Evolutionary conservation across 208 protist genomes (phyloP), one percentile per base, ranked within the genome.

Genomic region (Leishmania braziliensis): DNA sequence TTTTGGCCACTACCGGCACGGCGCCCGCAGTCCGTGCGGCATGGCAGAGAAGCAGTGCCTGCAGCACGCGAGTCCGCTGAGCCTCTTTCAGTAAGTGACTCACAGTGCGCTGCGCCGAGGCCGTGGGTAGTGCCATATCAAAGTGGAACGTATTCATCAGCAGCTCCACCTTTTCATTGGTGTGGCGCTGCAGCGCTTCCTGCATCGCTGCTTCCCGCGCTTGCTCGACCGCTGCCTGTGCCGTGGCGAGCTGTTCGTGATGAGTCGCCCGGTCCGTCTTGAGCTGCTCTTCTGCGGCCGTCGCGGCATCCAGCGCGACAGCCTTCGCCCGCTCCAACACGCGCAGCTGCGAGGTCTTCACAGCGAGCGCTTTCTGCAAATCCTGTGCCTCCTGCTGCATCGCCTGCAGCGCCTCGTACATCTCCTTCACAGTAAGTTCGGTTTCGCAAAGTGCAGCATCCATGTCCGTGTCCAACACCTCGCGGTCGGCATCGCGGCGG

Each of bases 371-470:
- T 58, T 81, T 83, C 79, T 81, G 75, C 68, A 76, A 72, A 33
- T 39, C 54, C 81, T 83, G 63, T 50, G 62, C 65, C 53, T 91
- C 81, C 51, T 74, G 69, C 68, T 84, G 79, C 33, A 76, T 75
- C n/a, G 66, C 63, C 56, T 95, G 83, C 48, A 95, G 75, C 16
- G 90, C 90, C 20, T 53, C 79, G 79, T 94, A 91, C 26, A 93
- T 76, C 6, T 85, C 87, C 53, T 86, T 83, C 51, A 96, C 81
- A 26, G 91, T 95, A 26, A 51, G 33, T 58, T 92, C 91, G 10
- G 93, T 93, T 29, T 94, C 93, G 33, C 89, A 84, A 50, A 96
- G 82, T 10, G 86, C 89, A 0, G 48, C 62, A 12, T 89, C 87
- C 20, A 92, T 82, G 29, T 91, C 84, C 39, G 63, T 74, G 78